Evolutionary conservation across 768 basidiomycete genomes (phyloP).

Genomic region (Calocybe gangraenosa): DNA sequence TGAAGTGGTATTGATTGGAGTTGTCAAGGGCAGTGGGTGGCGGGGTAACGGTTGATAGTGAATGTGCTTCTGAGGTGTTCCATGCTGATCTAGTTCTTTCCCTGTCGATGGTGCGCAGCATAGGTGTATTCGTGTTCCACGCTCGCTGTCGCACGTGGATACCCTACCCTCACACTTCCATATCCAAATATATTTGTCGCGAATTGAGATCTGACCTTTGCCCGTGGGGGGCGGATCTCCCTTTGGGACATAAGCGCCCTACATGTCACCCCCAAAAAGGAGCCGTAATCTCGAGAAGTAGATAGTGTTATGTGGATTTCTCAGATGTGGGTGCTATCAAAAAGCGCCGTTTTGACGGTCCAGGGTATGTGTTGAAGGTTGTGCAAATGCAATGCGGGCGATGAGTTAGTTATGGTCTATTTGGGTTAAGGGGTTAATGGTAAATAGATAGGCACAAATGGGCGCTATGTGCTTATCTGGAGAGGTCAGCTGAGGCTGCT

Average conservation of each 20-base stretch:
- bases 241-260: too few relatives aligned
- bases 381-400: too few relatives aligned
- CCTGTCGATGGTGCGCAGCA: neutral
- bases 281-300: too few relatives aligned
- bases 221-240: constrained; percentile 4
- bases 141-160: constrained; percentile 1
- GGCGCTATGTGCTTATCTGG: neutral
- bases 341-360: too few relatives aligned
- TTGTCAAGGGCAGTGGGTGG: neutral
- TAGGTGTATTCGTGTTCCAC: constrained; percentile 1
- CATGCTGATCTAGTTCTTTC: neutral
- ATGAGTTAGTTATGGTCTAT: too few relatives aligned
- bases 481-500: constrained; percentile 7
- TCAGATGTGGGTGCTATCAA: too few relatives aligned
- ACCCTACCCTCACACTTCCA: too few relatives aligned
- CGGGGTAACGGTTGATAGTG: too few relatives aligned
- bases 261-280: too few relatives aligned
- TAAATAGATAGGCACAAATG: constrained; percentile 3
- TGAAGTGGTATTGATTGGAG: neutral
- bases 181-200: neutral
- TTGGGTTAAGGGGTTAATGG: too few relatives aligned
- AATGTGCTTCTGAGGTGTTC: neutral
- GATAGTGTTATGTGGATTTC: too few relatives aligned
- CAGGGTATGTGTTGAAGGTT: too few relatives aligned
- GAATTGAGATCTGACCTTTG: constrained; percentile 5